Base-by-base conservation (phyloP, 2,329 filamentous ascomycete species). In the Xylariaceae sp. region DNA sequence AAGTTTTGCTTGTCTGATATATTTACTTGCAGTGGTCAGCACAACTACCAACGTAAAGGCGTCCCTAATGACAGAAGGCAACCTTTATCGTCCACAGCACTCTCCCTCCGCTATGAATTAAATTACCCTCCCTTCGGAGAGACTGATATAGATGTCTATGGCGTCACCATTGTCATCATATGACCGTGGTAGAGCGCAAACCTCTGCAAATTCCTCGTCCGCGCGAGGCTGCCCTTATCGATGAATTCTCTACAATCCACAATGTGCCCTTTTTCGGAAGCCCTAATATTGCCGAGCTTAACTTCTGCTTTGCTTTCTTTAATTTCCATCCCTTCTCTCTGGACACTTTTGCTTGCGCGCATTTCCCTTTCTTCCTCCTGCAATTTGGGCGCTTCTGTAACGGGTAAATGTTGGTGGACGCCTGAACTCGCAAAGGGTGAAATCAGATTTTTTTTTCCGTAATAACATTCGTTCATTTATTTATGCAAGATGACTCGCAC, bases 371-470 rank as follows among this genome's bases (percentile, higher is more conserved):
- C 53, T 61, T 57, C 57, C 53, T 65, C 57, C 53, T 61, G 57
- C 61, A 66, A 67, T 65, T 53, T 66, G 61, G 57, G 60, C 61
- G 61, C 56, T 52, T 58, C 57, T 59, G 49, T 60, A 35, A 57
- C 57, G 55, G 57, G 57, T 49, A 59, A 59, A 37, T 61, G 53
- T 23, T 49, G 54, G 29, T 59, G 56, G 63, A 66, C 64, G 63
- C 62, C 61, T 48, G 47, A 62, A 66, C 46, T 63, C 62, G 59
- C 61, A 57, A 57, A 62, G 62, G 59, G 60, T 53, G 43, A 66
- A 68, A 70, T 57, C 64, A 64, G 58, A 58, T 37, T 62, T 67
- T 69, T 70, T 67, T 67, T 68, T 65, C 46, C n/a, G 55, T 60
- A 60, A 55, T 44, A 61, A 62, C 58, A 64, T 63, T 65, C 63